Conservation (phyloP, 192 early-diverging fungal genomes). For the Entomortierella beljakovae region DNA sequence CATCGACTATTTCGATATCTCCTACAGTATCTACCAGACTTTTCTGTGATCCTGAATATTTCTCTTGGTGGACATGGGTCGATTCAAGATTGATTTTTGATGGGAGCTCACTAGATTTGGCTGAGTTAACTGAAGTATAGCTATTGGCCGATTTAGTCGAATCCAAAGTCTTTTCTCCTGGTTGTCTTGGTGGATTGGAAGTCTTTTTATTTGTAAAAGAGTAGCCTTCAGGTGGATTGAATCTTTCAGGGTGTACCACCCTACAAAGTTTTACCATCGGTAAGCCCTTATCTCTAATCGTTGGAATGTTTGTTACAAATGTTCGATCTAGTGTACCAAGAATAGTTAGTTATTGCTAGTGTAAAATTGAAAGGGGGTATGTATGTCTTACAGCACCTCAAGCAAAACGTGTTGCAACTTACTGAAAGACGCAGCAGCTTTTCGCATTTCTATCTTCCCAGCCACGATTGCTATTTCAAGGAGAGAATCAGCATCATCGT, state of each 20-base stretch:
- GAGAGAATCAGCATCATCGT: conserved; percentile 87
- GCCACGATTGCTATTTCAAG: conserved; percentile 87
- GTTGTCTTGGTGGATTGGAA: neutral
- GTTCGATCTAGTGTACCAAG: conserved; percentile 58
- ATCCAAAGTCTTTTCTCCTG: neutral
- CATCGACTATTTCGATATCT: no score
- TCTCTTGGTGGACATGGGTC: no score
- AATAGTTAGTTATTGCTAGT: neutral
- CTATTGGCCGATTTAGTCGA: neutral
- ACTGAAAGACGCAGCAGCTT: conserved; percentile 73
- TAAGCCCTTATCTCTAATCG: conserved; percentile 35
- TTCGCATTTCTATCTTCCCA: conserved; percentile 81
- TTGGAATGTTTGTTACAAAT: conserved; percentile 66
- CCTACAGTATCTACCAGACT: no score
- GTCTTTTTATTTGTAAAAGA: neutral
- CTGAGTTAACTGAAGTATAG: no score
- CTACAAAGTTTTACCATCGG: conserved; percentile 55
- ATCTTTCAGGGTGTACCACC: conserved; percentile 51
- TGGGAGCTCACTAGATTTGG: no score
- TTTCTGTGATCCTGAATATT: no score
- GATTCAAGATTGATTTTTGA: no score
- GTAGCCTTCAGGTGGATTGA: conserved; percentile 24
- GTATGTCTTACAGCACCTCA: neutral
- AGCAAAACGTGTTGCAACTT: conserved; percentile 20
- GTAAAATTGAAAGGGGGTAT: neutral